These are phyloP conservation scores for Exophiala alcalophila DNA, from an alignment of 2,329 filamentous ascomycete species.

Conservation along the genomic window DNA sequence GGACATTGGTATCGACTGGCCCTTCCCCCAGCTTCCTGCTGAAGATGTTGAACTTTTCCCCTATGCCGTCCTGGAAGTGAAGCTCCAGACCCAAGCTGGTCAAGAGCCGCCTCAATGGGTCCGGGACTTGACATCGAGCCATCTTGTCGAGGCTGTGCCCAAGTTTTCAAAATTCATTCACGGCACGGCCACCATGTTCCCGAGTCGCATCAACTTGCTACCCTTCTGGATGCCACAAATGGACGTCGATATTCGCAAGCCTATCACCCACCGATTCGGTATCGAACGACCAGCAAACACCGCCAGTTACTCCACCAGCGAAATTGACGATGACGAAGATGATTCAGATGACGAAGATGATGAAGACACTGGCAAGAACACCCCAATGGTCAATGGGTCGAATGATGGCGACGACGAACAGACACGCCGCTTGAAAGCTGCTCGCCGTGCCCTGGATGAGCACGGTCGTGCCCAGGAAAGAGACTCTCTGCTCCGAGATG, in stretches of 20 bases:
- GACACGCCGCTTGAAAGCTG: constrained; percentile 48
- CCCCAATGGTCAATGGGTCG: constrained; percentile 33
- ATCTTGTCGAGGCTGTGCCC: constrained; percentile 96
- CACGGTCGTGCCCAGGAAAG: constrained; percentile 42
- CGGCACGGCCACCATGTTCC: constrained; percentile 83
- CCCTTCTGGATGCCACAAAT: constrained; percentile 99
- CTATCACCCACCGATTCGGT: constrained; percentile 81
- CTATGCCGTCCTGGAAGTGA: constrained; percentile 94
- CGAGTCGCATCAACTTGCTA: constrained; percentile 79
- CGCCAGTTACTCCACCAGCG: constrained; percentile 71
- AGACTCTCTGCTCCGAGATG: constrained; percentile 36
- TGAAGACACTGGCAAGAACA: constrained; percentile 26
- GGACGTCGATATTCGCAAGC: constrained; percentile 95
- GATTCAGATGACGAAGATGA: constrained; percentile 61
- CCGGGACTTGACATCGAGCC: constrained; percentile 83
- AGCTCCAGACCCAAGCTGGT: constrained; percentile 91
- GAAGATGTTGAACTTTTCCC: constrained; percentile 89
- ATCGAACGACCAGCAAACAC: constrained; percentile 77
- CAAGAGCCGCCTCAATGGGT: constrained; percentile 97
- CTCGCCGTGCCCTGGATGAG: constrained; percentile 50
- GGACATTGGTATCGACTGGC: constrained; percentile 96
- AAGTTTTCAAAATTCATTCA: constrained; percentile 99
- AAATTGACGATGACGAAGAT: constrained; percentile 70
- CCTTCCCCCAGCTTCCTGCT: constrained; percentile 81
- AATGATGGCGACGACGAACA: constrained; percentile 35